Base-by-base conservation (phyloP, 495 filamentous ascomycete species). In the Choiromyces venosus region DNA sequence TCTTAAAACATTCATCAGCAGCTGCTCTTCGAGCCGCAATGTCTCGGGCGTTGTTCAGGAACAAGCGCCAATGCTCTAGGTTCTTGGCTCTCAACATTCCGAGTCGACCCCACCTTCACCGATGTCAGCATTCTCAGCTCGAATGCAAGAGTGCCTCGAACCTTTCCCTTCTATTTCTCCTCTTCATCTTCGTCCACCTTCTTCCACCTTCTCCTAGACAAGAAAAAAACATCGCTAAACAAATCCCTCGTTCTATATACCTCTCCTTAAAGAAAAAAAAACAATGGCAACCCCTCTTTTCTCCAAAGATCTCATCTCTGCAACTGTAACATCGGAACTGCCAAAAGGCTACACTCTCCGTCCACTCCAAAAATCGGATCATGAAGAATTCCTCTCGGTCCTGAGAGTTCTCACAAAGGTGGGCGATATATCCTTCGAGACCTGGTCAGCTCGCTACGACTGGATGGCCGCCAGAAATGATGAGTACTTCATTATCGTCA, bases 381-480 rank as follows among this genome's bases (percentile, higher is more conserved):
- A 90, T 85, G 84, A 85, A 5, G 91, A 90, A 71, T 96, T 97
- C 83, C 89, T 98, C 65, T 93, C 97, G 82, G 92, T 93, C 71
- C 87, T 99, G 68, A 89, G 92, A 18, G 93, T 97, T 37, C 85
- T 99, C 76, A 98, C 95, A 5, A 92, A 90, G 44, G 96, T 99
- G 36, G 96, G 96, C 71, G 93, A 97, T 56, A 91, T 98, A 75
- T 86, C 84, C 64, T 87, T 91, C 82, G 87, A 89, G 71, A 83
- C 87, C 71, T 99, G 93, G 88, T 85, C 89, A 76, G 85, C 89
- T 80, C 89, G 93, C 61, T 98, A 91, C 81, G 88, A 93, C 72
- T 96, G 90, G 89, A 94, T 99, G 85, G 85, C 86, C 42, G 86
- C 86, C 66, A 89, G 91, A 71, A 90, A 89, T 71, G 91, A 91